Evolutionary conservation across 208 protist species (phyloP).

Genomic region (Jaenimonas drosophilae): DNA sequence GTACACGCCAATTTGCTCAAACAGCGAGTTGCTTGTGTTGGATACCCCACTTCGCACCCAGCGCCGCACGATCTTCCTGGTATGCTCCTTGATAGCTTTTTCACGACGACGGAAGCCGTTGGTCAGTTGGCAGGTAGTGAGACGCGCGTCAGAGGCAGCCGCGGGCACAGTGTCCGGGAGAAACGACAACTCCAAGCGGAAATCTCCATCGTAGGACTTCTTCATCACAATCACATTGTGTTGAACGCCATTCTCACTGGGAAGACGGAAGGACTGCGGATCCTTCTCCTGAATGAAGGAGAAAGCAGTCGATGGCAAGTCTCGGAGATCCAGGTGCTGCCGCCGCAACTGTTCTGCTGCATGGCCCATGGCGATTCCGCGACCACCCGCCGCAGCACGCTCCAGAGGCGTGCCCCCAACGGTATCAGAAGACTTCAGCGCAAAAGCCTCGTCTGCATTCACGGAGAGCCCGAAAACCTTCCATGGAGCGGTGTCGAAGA

Average conservation of each 20-base stretch:
- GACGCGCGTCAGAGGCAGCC: constrained; percentile 26
- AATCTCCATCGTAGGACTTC: constrained; percentile 55
- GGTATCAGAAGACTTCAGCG: constrained; percentile 14
- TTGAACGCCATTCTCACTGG: neutral
- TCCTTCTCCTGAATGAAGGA: constrained; percentile 28
- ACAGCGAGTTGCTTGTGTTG: constrained; percentile 28
- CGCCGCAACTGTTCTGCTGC: constrained; percentile 18
- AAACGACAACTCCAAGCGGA: constrained; percentile 67
- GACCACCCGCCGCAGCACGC: constrained; percentile 26
- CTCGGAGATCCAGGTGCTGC: constrained; percentile 32
- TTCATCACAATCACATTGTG: constrained; percentile 69
- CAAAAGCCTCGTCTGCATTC: constrained; percentile 20
- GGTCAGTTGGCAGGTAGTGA: constrained; percentile 69
- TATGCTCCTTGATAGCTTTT: constrained; percentile 43
- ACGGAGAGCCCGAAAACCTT: constrained; percentile 38
- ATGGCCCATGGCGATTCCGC: constrained; percentile 13
- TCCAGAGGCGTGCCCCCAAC: constrained; percentile 22
- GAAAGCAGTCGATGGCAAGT: constrained; percentile 27
- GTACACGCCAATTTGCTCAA: constrained; percentile 25
- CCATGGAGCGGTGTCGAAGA: constrained; percentile 54
- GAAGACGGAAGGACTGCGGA: constrained; percentile 15
- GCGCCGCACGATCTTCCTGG: constrained; percentile 34
- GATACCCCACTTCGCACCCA: constrained; percentile 20
- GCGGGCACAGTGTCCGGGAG: constrained; percentile 11
- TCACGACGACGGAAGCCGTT: constrained; percentile 62